Evolutionary conservation across 2,329 filamentous ascomycete species (phyloP).

Genomic region (Colletotrichum costaricense): DNA sequence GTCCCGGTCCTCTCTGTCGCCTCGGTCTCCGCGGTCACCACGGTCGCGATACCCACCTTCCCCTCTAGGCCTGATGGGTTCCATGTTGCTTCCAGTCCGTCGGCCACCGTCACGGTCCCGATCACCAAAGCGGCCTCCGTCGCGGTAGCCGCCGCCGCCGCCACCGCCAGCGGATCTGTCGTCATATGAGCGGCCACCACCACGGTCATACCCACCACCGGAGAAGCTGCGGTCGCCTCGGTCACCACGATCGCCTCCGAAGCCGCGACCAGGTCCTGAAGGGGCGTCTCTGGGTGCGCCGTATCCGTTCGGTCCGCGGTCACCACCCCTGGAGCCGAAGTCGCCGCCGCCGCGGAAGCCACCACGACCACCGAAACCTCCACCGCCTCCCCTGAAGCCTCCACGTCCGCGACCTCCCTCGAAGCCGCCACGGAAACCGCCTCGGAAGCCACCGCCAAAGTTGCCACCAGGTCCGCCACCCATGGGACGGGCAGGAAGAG

Average conservation of each 20-base stretch:
- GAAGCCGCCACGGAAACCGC: conserved; percentile 55
- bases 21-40: conserved; percentile 56
- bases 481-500: conserved; percentile 76
- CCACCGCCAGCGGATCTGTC: conserved; percentile 59
- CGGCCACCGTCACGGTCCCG: conserved; percentile 48
- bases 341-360: conserved; percentile 59
- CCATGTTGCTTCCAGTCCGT: conserved; percentile 82
- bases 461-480: conserved; percentile 71
- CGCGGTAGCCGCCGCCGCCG: conserved; percentile 58
- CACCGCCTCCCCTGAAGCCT: conserved; percentile 56
- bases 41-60: conserved; percentile 65
- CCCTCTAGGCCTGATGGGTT: conserved; percentile 77
- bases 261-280: conserved; percentile 62
- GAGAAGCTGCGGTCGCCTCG: conserved; percentile 56
- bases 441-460: conserved; percentile 64
- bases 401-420: conserved; percentile 48
- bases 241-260: conserved; percentile 56
- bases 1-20: conserved; percentile 58
- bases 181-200: conserved; percentile 69
- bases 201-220: conserved; percentile 66
- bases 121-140: conserved; percentile 43
- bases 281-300: conserved; percentile 69
- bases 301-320: conserved; percentile 58
- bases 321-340: conserved; percentile 55
- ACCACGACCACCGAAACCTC: conserved; percentile 68